Percentiles rank a stretch among this genome's conserved stretches.
phyloP scores from a whole-genome alignment of 352 stramenopile species.

The Pilasporangium apinafurcum region DNA sequence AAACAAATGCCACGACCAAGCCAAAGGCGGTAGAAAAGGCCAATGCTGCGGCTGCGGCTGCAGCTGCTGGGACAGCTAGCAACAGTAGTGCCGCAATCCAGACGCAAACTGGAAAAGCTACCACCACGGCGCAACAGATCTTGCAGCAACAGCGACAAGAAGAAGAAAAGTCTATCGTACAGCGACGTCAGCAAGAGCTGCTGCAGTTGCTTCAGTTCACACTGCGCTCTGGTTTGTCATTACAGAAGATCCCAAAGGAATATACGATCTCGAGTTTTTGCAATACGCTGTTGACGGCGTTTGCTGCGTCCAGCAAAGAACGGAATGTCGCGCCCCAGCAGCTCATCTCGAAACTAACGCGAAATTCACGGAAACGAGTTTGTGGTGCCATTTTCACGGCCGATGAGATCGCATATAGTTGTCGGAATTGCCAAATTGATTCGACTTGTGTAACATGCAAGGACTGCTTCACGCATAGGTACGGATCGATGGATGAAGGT shows the following conservation, averaged over 20 bases:
- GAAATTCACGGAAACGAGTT: slow-evolving; percentile 59
- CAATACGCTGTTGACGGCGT: slow-evolving; percentile 44
- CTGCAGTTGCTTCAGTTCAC: slow-evolving; percentile 41
- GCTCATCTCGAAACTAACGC: slow-evolving; percentile 57
- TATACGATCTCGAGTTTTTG: slow-evolving; percentile 18
- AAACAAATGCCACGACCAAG: slow-evolving; percentile 58
- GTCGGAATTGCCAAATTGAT: slow-evolving; percentile 81
- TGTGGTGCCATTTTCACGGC: slow-evolving; percentile 81
- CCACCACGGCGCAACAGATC: slow-evolving; percentile 4
- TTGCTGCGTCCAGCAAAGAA: slow-evolving; percentile 51
- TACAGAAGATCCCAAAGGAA: slow-evolving; percentile 5
- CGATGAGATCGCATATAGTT: slow-evolving; percentile 86
- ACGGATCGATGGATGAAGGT: slow-evolving; percentile 1
- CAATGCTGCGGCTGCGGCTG: slow-evolving; percentile 1
- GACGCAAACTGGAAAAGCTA: too few species aligned
- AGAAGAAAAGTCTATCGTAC: slow-evolving; percentile 14
- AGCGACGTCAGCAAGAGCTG: slow-evolving; percentile 36
- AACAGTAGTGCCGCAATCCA: too few species aligned
- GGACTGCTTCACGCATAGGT: slow-evolving; percentile 81
- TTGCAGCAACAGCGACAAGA: slow-evolving; percentile 24
- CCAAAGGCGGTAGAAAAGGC: slow-evolving; percentile 14
- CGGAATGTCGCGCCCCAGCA: slow-evolving; percentile 29
- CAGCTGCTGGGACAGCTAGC: too few species aligned
- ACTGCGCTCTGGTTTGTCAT: slow-evolving; percentile 29
- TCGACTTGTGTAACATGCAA: slow-evolving; percentile 84